phyloP scores from a whole-genome alignment of 2,329 filamentous ascomycete species.

The Fusarium sp. region DNA sequence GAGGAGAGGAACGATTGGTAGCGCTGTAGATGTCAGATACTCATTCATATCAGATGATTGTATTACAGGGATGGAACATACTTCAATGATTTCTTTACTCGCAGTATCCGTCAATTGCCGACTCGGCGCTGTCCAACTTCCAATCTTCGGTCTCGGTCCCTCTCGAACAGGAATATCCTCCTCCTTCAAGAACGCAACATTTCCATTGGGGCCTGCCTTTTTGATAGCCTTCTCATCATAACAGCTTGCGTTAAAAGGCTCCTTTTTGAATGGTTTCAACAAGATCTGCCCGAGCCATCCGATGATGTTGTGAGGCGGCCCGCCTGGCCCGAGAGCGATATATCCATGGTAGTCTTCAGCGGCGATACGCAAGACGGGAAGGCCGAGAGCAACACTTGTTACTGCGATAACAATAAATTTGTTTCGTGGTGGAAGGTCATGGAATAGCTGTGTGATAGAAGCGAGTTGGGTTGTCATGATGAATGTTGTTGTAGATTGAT shows the following conservation, averaged over 20 bases:
- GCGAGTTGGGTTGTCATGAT: constrained; percentile 26
- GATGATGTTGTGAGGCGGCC: constrained; percentile 23
- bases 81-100: constrained; percentile 5
- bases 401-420: constrained; percentile 15
- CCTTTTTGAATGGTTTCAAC: constrained; percentile 27
- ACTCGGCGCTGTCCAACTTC: constrained; percentile 33
- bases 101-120: constrained; percentile 28
- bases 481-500: neutral
- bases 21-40: constrained; percentile 4
- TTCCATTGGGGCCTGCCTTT: constrained; percentile 21
- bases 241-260: constrained; percentile 21
- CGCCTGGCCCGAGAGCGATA: constrained; percentile 30
- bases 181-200: constrained; percentile 24
- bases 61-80: neutral
- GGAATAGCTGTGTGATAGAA: constrained; percentile 3
- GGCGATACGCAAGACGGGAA: constrained; percentile 27
- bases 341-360: constrained; percentile 28
- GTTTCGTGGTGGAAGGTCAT: neutral
- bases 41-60: fast-evolving
- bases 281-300: constrained; percentile 33
- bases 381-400: constrained; percentile 1
- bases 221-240: constrained; percentile 4
- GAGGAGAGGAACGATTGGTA: constrained; percentile 32
- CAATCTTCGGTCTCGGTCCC: constrained; percentile 22
- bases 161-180: constrained; percentile 25